Base-by-base conservation (phyloP, 2,329 filamentous ascomycete genomes). In the Talaromyces albobiverticillius region DNA sequence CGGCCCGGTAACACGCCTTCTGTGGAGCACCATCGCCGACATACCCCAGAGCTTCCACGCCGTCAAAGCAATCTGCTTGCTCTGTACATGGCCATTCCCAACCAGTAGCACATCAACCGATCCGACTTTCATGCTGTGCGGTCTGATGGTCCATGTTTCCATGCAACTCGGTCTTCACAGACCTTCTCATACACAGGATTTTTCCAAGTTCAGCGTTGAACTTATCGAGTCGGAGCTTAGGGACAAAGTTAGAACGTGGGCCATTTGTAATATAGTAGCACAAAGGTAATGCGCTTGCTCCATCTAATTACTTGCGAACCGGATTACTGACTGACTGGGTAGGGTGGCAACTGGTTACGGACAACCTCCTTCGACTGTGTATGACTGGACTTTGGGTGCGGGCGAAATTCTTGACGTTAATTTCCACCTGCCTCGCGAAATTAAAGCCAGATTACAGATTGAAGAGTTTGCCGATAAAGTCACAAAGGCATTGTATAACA, bases 281-380 rank as follows among this genome's bases (percentile, higher is more conserved):
- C 84, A 87, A 62, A 82, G 82, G 81, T 82, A 74, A 60, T 48
- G 26, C 38, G 4, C 31, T 20, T 38, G 2, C 8, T 40, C 11
- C 32, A 48, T 20, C 13, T 25, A 7, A 8, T 4, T 38, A 34
- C 6, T 14, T 14, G 46, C 10, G 5, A 14, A 4, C 20, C 31
- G 41, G 20, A 20, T 32, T 36, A 16, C 18, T 56, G 22, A 54
- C 26, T 51, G 7, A 4, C 26, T 55, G n/a, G n/a, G n/a, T 11
- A 83, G 81, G 49, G 82, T 87, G 55, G 82, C 82, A 14, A 87
- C 83, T n/a, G 82, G 83, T n/a, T 83, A 86, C 64, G 85, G 85
- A 10, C 83, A 86, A 64, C 85, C 85, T 16, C 81, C 85, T 14
- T 79, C 81, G 57, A 86, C 80, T 32, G 73, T 78, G 50, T 86